These are phyloP conservation scores for Alternaria burnsii DNA, from an alignment of 2,329 filamentous ascomycete species.

Conservation along the genomic window DNA sequence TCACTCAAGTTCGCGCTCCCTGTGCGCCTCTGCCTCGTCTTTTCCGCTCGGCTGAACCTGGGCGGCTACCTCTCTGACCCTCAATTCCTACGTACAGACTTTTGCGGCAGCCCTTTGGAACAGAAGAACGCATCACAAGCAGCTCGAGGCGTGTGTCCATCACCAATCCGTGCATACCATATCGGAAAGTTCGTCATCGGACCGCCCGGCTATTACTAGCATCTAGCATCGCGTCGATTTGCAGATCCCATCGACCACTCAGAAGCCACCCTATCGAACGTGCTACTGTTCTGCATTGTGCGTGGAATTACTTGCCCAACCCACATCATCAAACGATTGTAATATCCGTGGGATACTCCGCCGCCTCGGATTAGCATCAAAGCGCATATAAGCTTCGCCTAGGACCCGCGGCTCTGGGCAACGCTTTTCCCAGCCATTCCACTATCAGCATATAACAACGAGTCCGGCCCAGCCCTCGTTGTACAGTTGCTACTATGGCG, in stretches of 20 bases:
- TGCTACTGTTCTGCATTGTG: slow-evolving; percentile 23
- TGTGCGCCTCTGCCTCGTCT: slow-evolving; percentile 12
- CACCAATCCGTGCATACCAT: slow-evolving; percentile 2
- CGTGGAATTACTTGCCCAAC: slow-evolving; percentile 16
- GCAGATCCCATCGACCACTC: slow-evolving; percentile 27
- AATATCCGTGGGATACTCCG: slow-evolving; percentile 1
- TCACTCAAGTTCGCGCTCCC: slow-evolving; percentile 13
- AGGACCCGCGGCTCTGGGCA: slow-evolving; percentile 7
- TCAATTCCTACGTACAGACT: slow-evolving; percentile 1
- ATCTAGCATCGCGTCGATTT: slow-evolving; percentile 16
- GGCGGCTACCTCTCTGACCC: slow-evolving; percentile 1
- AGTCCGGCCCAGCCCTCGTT: slow-evolving; percentile 2
- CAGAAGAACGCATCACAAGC: not conserved
- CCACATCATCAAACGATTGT: slow-evolving; percentile 1
- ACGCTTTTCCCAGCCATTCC: not conserved
- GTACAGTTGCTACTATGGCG: slow-evolving; percentile 27
- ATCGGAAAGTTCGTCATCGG: slow-evolving; percentile 18
- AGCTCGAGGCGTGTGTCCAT: not conserved
- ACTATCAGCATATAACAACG: not conserved
- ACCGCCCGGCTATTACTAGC: slow-evolving; percentile 27
- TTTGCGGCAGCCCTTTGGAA: not conserved
- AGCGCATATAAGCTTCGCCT: slow-evolving; percentile 23
- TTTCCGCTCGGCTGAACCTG: not conserved
- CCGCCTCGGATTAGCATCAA: not conserved
- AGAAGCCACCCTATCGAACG: slow-evolving; percentile 24